These are phyloP conservation scores for Teunomyces barrocoloradensis DNA, from an alignment of 805 yeast species.

Conservation along the genomic window DNA sequence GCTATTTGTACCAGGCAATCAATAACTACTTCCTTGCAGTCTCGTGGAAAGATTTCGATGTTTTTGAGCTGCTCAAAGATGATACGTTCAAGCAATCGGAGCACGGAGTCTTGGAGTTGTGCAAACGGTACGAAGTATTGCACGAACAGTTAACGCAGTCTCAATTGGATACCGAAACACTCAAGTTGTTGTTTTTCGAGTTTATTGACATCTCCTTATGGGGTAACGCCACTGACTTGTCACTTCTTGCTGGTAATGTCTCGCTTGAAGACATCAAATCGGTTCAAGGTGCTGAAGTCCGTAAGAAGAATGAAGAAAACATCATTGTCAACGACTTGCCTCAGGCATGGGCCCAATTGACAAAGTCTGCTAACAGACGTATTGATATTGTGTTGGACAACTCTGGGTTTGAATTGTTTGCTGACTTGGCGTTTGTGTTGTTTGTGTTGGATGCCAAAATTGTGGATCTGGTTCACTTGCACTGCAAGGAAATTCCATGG, in stretches of 20 bases:
- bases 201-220: conserved; percentile 86
- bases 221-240: conserved; percentile 98
- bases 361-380: conserved; percentile 38
- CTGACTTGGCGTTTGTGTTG: conserved; percentile 69
- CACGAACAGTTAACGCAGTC: conserved; percentile 17
- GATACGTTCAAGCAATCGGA: conserved; percentile 72
- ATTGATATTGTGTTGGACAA: conserved; percentile 88
- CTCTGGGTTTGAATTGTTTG: conserved; percentile 91
- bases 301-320: conserved; percentile 77
- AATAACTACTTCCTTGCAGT: conserved; percentile 41
- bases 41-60: conserved; percentile 60
- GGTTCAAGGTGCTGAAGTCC: conserved; percentile 84
- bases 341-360: conserved; percentile 57
- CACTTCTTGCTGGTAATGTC: conserved; percentile 83
- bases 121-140: conserved; percentile 53
- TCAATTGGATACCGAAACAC: conserved; percentile 15
- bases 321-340: conserved; percentile 75
- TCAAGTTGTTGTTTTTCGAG: conserved; percentile 69
- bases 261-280: conserved; percentile 81
- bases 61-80: conserved; percentile 69
- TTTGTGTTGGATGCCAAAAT: conserved; percentile 63
- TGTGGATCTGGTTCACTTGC: conserved; percentile 64
- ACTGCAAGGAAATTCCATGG: conserved; percentile 92
- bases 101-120: conserved; percentile 77
- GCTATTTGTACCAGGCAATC: conserved; percentile 73